Percentiles rank a stretch among this genome's conserved stretches.
phyloP scores from a whole-genome alignment of 495 filamentous ascomycete genomes.

The Penicillium canariense region DNA sequence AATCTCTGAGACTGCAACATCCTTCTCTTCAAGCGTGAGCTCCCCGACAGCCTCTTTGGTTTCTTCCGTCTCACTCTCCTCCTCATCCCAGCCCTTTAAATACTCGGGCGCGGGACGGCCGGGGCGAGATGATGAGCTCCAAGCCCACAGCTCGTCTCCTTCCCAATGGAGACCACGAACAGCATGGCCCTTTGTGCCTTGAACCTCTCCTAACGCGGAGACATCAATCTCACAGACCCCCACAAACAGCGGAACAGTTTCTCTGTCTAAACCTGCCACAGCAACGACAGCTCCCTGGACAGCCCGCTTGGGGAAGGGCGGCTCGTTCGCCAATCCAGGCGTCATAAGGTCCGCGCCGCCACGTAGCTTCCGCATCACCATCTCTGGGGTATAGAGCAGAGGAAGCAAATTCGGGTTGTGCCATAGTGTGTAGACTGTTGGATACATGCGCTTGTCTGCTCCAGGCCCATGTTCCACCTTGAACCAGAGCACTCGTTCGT shows the following conservation, averaged over 20 bases:
- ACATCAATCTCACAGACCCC: constrained; percentile 69
- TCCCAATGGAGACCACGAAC: constrained; percentile 69
- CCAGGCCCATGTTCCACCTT: constrained; percentile 59
- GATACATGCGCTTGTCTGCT: constrained; percentile 52
- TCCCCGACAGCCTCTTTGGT: constrained; percentile 41
- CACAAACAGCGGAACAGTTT: constrained; percentile 62
- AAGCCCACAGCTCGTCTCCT: constrained; percentile 71
- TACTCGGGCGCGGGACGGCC: constrained; percentile 52
- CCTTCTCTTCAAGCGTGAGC: constrained; percentile 37
- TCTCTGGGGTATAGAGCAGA: constrained; percentile 59
- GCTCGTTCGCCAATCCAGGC: constrained; percentile 65
- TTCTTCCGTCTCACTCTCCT: constrained; percentile 33
- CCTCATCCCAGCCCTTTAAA: constrained; percentile 46
- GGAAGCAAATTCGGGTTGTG: constrained; percentile 60
- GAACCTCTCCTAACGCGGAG: constrained; percentile 53
- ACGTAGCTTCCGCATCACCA: constrained; percentile 63
- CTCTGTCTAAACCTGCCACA: constrained; percentile 60
- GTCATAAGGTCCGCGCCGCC: constrained; percentile 74
- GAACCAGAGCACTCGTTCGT: constrained; percentile 68
- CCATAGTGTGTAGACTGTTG: constrained; percentile 71
- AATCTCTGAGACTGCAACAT: constrained; percentile 30
- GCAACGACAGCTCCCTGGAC: constrained; percentile 62
- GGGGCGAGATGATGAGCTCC: constrained; percentile 55
- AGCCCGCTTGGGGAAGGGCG: constrained; percentile 62
- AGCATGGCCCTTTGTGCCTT: constrained; percentile 65